Percentiles rank a stretch among this genome's conserved stretches.
Conservation (phyloP, 768 basidiomycete species). For the Tephrocybe sp. region DNA sequence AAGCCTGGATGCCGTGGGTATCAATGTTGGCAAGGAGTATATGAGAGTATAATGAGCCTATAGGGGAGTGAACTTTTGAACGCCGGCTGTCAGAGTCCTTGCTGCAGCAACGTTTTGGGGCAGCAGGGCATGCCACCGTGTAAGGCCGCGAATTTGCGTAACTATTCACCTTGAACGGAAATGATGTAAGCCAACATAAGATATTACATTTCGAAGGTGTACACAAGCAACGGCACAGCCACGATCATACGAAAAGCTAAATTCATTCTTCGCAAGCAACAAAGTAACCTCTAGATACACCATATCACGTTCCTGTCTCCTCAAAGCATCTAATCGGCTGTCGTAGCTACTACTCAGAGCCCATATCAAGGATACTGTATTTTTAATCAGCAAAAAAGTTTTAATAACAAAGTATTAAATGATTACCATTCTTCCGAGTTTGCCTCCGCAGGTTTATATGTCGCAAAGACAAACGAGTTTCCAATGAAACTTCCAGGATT, state of each 20-base stretch:
- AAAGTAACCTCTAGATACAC: too few relatives aligned
- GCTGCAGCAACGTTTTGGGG: background rate
- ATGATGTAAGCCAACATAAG: slow-evolving; percentile 14
- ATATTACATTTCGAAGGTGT: background rate
- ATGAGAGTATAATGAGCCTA: background rate
- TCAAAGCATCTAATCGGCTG: background rate
- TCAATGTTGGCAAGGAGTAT: too few relatives aligned
- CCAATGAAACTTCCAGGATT: slow-evolving; percentile 94
- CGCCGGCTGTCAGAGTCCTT: background rate
- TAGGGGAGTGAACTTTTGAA: background rate
- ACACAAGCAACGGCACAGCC: slow-evolving; percentile 9
- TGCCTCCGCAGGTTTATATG: slow-evolving; percentile 82
- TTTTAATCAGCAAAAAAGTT: background rate
- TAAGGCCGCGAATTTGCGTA: background rate
- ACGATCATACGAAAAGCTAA: too few relatives aligned
- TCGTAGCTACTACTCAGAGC: slow-evolving; percentile 30
- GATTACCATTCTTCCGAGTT: slow-evolving; percentile 88
- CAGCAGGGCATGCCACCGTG: slow-evolving; percentile 7
- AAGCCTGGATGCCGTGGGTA: background rate
- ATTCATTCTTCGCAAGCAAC: too few relatives aligned
- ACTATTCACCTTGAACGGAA: background rate
- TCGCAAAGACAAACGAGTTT: slow-evolving; percentile 81
- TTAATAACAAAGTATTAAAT: background rate
- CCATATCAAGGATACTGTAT: slow-evolving; percentile 39
- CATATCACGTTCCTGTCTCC: background rate